phyloP scores from a whole-genome alignment of 2,329 filamentous ascomycete species.

The Chaetomiaceae sp. region DNA sequence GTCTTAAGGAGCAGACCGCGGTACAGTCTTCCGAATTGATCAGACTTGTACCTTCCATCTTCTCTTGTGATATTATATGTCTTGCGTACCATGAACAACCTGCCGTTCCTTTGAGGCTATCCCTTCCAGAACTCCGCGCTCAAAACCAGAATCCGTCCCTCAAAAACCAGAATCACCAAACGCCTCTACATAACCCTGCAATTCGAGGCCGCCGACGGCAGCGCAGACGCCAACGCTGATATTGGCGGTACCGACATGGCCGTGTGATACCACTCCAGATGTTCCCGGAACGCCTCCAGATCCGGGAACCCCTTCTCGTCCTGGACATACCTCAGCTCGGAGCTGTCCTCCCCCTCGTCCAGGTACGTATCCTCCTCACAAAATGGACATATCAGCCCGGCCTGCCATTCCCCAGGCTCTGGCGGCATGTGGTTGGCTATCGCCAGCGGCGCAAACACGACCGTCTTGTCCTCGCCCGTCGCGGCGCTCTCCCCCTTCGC shows the following conservation, averaged over 20 bases:
- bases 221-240: conserved; percentile 25
- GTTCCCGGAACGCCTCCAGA: conserved; percentile 47
- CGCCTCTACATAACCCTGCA: conserved; percentile 34
- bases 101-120: background rate
- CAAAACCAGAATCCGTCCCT: background rate
- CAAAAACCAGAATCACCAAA: conserved; percentile 3
- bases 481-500: conserved; percentile 42
- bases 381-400: conserved; percentile 50
- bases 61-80: background rate
- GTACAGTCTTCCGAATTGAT: too few species aligned
- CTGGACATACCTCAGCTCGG: conserved; percentile 45
- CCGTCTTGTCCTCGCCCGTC: conserved; percentile 42
- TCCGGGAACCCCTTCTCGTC: conserved; percentile 47
- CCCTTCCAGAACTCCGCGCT: conserved; percentile 8
- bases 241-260: conserved; percentile 37
- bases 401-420: conserved; percentile 46
- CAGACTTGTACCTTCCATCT: too few species aligned
- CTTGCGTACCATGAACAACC: background rate
- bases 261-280: conserved; percentile 55
- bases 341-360: conserved; percentile 48
- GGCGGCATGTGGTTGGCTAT: conserved; percentile 56
- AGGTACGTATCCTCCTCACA: conserved; percentile 52
- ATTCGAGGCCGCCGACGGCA: conserved; percentile 33
- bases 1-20: too few species aligned
- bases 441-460: conserved; percentile 54